Evolutionary conservation across 345 rosid genomes (phyloP), one percentile per base, ranked within the genome.

Genomic region (Melastoma malabathricum): DNA sequence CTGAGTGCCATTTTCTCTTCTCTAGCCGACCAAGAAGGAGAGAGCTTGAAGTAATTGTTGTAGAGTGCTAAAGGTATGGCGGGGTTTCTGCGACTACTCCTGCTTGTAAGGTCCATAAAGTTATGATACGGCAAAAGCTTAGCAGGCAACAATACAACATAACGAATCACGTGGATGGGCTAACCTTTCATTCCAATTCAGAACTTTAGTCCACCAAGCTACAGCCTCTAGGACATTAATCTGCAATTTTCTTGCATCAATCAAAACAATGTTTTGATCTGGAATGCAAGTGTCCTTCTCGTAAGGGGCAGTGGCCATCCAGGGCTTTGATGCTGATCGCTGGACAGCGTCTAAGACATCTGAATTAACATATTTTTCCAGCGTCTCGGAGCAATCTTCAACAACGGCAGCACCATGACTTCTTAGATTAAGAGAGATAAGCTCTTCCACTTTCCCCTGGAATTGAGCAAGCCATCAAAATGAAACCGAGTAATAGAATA

Each of bases 381-480:
- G 52, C 51, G 53, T 75, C 44, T 51, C 16, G 13, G 63, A 68
- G 59, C 80, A 71, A 47, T 71, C 72, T 44, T 75, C 80, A 31
- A 63, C 68, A 48, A 56, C 72, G 15, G 76, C 74, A 59, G 63
- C 7, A 0, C 51, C 72, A 62, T 68, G 55, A 17, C 17, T 31
- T 56, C 47, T 51, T 23, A 68, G 63, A 55, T 66, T 64, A 50
- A 66, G 39, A 46, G 64, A 65, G 34, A 46, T 52, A 52, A 68
- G 62, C 46, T 75, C 74, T 52, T 75, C 80, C 15, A 61, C 65
- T 38, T 51, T 66, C 41, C 71, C 74, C 80, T 65, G 74, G 54
- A 61, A 44, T 5, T 39, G 1, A 60, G 31, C 31, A 27, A 27
- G 6, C 31, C 31, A 27, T 25, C 15, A 16, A 18, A 43, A 8